Percentiles rank a stretch among this genome's conserved stretches.
Conservation (phyloP, 2,329 filamentous ascomycete genomes). For the Neopestalotiopsis clavispora region DNA sequence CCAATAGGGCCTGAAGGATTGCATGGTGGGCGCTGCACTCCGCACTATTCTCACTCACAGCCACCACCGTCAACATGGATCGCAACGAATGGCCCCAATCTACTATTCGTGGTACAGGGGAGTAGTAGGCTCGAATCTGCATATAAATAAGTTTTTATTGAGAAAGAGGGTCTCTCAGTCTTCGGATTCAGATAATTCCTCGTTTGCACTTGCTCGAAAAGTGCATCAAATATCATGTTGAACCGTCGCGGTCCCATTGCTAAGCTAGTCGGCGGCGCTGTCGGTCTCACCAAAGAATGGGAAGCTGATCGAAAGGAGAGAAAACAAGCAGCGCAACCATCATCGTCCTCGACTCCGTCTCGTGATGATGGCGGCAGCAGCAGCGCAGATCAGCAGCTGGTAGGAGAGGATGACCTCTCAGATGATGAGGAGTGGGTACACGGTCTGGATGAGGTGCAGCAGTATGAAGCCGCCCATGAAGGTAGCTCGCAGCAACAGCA, state of each 20-base stretch:
- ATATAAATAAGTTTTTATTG: background rate
- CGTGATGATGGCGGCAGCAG: no score
- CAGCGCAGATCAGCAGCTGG: background rate
- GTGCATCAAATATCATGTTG: background rate
- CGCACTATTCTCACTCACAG: background rate
- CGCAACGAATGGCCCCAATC: background rate
- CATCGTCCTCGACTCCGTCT: background rate
- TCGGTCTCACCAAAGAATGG: conserved; percentile 7
- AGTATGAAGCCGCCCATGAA: background rate
- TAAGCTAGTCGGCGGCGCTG: conserved; percentile 10
- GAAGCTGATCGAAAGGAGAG: conserved; percentile 8
- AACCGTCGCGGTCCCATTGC: conserved; percentile 10
- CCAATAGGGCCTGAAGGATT: no score
- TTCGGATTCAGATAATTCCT: background rate
- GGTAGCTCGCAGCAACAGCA: background rate
- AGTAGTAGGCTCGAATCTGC: background rate
- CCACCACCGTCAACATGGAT: background rate
- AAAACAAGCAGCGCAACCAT: background rate
- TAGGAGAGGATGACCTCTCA: background rate
- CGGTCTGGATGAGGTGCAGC: conserved; percentile 7
- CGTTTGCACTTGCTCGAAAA: no score
- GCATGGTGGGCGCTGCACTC: no score
- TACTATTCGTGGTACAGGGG: background rate
- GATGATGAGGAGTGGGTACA: conserved; percentile 6
- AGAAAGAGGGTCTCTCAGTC: background rate